These are phyloP conservation scores for Clavaria fumosa DNA, from an alignment of 768 basidiomycete species.

Conservation along the genomic window DNA sequence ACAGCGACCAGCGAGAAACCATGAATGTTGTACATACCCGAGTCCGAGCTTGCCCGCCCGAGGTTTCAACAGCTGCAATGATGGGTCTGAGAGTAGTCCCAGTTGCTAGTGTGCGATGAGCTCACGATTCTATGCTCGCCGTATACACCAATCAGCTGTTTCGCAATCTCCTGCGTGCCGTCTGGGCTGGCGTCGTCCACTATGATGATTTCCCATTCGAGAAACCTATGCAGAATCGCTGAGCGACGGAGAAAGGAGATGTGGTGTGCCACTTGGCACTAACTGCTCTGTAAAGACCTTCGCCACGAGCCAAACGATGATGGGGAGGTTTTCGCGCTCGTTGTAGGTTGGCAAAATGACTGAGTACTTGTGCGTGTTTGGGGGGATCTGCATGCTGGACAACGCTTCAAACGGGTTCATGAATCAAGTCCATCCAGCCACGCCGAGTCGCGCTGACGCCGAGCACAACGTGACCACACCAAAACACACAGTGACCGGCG, in stretches of 20 bases:
- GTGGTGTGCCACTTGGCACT: no score
- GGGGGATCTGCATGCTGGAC: constrained; percentile 49
- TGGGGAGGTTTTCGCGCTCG: constrained; percentile 81
- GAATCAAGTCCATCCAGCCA: constrained; percentile 8
- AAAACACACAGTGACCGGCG: constrained; percentile 10
- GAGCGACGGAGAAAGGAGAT: not conserved
- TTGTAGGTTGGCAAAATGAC: constrained; percentile 93
- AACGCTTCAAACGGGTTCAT: constrained; percentile 58
- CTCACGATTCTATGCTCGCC: constrained; percentile 71
- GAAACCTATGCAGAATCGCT: constrained; percentile 22
- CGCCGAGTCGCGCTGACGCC: not conserved
- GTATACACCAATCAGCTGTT: constrained; percentile 60
- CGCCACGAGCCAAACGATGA: constrained; percentile 76
- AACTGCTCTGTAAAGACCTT: constrained; percentile 66
- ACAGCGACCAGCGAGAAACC: not conserved
- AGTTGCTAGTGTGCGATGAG: no score
- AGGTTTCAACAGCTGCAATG: constrained; percentile 58
- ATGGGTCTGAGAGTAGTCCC: no score
- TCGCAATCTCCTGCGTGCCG: constrained; percentile 81
- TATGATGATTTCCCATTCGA: constrained; percentile 83
- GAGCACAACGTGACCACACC: not conserved
- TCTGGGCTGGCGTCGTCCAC: constrained; percentile 91
- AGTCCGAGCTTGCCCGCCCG: constrained; percentile 84
- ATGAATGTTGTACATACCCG: constrained; percentile 43
- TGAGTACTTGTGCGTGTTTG: constrained; percentile 66